A percentile compares a stretch with the other conserved stretches of the same genome.
phyloP scores from a whole-genome alignment of 169 alveolate genomes.

The Babesia ovata region DNA sequence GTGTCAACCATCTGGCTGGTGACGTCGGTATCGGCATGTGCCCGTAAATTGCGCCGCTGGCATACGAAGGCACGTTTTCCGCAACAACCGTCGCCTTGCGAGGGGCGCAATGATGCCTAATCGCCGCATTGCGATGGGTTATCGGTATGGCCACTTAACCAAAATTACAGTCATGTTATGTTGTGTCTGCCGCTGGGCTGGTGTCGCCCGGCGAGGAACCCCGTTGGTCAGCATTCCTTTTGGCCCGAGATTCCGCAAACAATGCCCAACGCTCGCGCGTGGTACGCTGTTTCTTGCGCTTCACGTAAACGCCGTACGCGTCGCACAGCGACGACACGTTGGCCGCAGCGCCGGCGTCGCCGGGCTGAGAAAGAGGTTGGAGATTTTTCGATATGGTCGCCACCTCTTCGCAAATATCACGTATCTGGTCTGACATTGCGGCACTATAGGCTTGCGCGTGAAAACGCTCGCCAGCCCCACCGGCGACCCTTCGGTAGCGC shows the following conservation, averaged over 20 bases:
- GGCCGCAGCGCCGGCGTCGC: neutral
- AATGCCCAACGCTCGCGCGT: conserved; percentile 13
- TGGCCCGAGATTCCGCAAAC: neutral
- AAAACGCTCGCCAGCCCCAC: neutral
- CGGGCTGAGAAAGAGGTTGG: conserved; percentile 1
- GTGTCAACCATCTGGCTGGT: too few species aligned
- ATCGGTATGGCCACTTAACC: too few species aligned
- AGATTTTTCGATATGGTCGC: neutral
- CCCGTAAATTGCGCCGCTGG: too few species aligned
- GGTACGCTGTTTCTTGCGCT: conserved; percentile 33
- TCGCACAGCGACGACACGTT: conserved; percentile 15
- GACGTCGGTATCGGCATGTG: too few species aligned
- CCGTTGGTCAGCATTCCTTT: neutral
- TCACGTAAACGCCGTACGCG: conserved; percentile 48
- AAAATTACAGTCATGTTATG: neutral
- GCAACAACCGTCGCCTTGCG: too few species aligned
- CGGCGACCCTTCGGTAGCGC: neutral
- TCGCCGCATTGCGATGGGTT: too few species aligned
- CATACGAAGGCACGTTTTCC: too few species aligned
- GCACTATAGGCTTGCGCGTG: neutral
- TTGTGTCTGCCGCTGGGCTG: neutral
- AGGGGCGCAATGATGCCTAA: too few species aligned
- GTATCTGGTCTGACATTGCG: neutral
- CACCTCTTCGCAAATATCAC: conserved; percentile 17
- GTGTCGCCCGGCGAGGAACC: neutral